Base-by-base conservation (phyloP, 2,329 filamentous ascomycete species). In the Alternaria sp. region DNA sequence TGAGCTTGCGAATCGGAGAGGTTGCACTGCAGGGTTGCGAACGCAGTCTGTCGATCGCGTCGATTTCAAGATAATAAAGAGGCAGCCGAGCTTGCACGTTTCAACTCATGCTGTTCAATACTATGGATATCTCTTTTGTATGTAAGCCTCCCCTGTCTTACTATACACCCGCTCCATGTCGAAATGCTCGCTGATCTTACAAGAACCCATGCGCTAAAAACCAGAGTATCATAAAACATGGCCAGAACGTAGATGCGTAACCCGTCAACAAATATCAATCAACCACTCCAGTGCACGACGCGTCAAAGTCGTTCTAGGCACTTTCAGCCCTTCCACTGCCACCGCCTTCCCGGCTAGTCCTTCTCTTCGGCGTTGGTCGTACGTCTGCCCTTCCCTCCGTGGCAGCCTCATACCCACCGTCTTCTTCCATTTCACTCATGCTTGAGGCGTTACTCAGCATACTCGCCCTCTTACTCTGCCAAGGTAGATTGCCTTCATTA, bases 381-480 rank as follows among this genome's bases (percentile, higher is more conserved):
- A 44, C 4, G 15, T 49, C 54, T 4, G 13, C 43, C 11, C 32
- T 52, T 4, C 61, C 57, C n/a, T 57, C 60, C 4, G 23, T 46
- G 15, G 61, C 60, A 19, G 55, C 61, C 23, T 68, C 68, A 46
- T 69, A 58, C n/a, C 68, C 36, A 4, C 62, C 45, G 50, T 64
- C 60, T 7, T 68, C 68, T 3, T 58, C 61, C 46, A 54, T 21
- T 11, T 61, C 65, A 17, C 55, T 65, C 54, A 75, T 43, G 28
- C 66, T 73, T 57, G 73, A 73, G 1, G 70, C 68, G 10, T 66
- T 78, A 21, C 76, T 80, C 3, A 80, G 66, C 61, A 69, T 74
- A 43, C 77, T 80, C 1, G 71, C 71, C 5, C 77, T 43, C 51
- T 76, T 79, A n/a, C 74, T 74, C 54, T 75, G 72, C 65, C 75